Base-by-base conservation (phyloP, 1,139 yeast genomes). In the Suhomyces maxii region DNA sequence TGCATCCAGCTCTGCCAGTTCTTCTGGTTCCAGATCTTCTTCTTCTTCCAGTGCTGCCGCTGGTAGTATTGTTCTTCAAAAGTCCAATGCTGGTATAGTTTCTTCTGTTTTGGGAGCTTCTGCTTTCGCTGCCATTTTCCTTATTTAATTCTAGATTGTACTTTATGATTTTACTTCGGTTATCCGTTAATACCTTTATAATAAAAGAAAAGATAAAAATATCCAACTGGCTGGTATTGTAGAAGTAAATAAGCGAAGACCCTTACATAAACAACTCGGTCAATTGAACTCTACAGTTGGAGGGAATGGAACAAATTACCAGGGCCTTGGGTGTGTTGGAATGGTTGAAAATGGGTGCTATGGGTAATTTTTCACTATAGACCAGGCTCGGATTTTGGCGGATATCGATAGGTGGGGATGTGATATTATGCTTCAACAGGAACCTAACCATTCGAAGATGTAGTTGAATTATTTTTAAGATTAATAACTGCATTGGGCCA, bases 101-200 rank as follows among this genome's bases (percentile, higher is more conserved):
- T 35, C 42, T 23, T 44, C 44, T n/a, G 28, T 45, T 30, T 39
- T 47, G 47, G 43, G 47, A 8, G 45, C 45, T 14, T 39, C 48
- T 34, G 43, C 43, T 26, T 39, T 45, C 32, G 48, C 44, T 6
- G 39, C 48, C 18, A 23, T 42, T 10, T 25, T 40, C 7, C 42
- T 45, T n/a, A 37, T 45, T 34, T 45, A 39, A 36, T 32, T 31
- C 18, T 31, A 38, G 42, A 40, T n/a, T 18, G 13, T 28, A 30
- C 7, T 28, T 28, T 28, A 28, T 28, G 31, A 28, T 11, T 28
- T 28, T 9, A 28, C 11, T 28, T 28, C 31, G 31, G 31, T 28
- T 9, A 28, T 9, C 31, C 31, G n/a, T 28, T 28, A 28, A 28
- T 28, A 28, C 31, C 31, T 34, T 26, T 23, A 25, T 30, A 8